Conservation (phyloP, 2,329 filamentous ascomycete species). For the Fusarium chuoi region DNA sequence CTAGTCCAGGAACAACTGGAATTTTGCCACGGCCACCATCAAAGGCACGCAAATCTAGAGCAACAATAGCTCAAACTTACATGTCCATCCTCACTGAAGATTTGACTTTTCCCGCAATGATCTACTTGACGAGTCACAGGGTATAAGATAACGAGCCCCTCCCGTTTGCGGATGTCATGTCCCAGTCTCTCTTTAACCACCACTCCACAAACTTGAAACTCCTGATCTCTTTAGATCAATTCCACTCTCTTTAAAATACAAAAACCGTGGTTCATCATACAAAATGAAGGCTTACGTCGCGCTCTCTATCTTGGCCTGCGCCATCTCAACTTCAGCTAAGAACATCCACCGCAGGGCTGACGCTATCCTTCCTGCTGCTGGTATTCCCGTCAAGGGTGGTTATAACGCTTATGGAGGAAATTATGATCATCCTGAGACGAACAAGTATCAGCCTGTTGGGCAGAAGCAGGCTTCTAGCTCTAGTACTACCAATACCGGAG, state of each 20-base stretch:
- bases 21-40: slow-evolving; percentile 15
- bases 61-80: slow-evolving; percentile 18
- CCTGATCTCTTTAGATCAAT: slow-evolving; percentile 6
- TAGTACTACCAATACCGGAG: not conserved
- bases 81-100: not conserved
- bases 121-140: too few species aligned
- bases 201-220: slow-evolving; percentile 12
- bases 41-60: slow-evolving; percentile 16
- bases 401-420: slow-evolving; percentile 29
- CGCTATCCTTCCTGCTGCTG: slow-evolving; percentile 2
- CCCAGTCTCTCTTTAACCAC: slow-evolving; percentile 27
- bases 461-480: slow-evolving; percentile 14
- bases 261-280: not conserved
- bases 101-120: not conserved
- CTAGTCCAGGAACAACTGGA: slow-evolving; percentile 32
- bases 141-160: slow-evolving; percentile 18
- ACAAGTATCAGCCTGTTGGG: slow-evolving; percentile 13
- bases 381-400: slow-evolving; percentile 20
- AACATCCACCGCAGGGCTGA: slow-evolving; percentile 15
- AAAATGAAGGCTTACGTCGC: slow-evolving; percentile 26
- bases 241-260: slow-evolving; percentile 22
- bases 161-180: not conserved
- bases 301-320: slow-evolving; percentile 25
- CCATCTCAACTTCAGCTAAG: slow-evolving; percentile 24
- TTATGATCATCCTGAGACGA: slow-evolving; percentile 30